Evolutionary conservation across 768 basidiomycete species (phyloP), one percentile per base, ranked within the genome.

Genomic region (Wakefieldia striispora): DNA sequence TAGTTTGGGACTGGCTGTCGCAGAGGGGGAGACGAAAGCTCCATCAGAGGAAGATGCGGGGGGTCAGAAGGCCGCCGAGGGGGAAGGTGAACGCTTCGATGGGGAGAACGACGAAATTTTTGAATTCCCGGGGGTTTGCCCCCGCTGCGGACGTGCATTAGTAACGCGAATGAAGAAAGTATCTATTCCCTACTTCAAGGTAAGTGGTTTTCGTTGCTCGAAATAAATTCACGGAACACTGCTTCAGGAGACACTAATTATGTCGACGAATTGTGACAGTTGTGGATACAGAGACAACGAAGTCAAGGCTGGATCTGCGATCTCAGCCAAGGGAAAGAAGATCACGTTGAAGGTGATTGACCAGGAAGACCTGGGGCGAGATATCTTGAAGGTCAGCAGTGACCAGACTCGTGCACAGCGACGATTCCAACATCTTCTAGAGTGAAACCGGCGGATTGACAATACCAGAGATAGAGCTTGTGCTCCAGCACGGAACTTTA

Each of bases 281-380:
- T 99, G 97, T 68, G 97, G 97, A 1, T 99, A 98, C 69, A 79
- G 91, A 49, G 97, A 99, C 70, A 98, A 95, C 61, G 97, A 99
- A 71, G 88, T 99, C 62, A 99, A 99, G 68, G 90, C 92, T 6
- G 92, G 95, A 19, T 72, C 84, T 2, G 94, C 95, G 1, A 91
- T 97, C 49, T 91, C 95, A 3, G 81, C 79, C 4, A 76, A 88
- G 61, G 97, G 95, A 16, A 95, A 90, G 68, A 80, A 76, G 49
- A 92, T 97, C 55, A 91, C 79, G 0, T 76, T 99, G 47, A 91
- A 86, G 66, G 93, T 97, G 5, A 86, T 94, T 58, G 95, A 98
- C 65, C 72, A 80, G 14, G 95, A 99, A 43, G 97, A 98, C 70
- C 76, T 98, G 8, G 84, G 86, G 57, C 79, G 97, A 47, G 97